Base-by-base conservation (phyloP, 225 moss, liverwort and hornwort species). In the Lunularia cruciata region DNA sequence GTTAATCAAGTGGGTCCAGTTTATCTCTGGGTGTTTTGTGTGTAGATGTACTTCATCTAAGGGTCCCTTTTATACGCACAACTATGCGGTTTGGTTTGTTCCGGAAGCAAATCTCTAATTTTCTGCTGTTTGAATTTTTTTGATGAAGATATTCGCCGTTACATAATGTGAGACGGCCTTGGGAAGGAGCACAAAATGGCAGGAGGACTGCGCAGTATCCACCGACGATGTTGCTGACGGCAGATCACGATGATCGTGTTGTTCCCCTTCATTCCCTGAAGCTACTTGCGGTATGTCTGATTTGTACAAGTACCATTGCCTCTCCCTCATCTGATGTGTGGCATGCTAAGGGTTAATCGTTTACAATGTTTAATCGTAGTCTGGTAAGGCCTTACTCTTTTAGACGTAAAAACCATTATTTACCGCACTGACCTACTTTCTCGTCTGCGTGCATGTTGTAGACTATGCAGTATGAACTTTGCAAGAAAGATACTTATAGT, bases 201-300 rank as follows among this genome's bases (percentile, higher is more conserved):
- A 77, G 63, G 19, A 40, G 36, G 0, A 67, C 57, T 26, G 60
- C 80, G 16, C 90, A 94, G 43, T 83, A 79, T 40, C 83, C 93
- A 15, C 65, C 93, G 0, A 88, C 83, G 40, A 79, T 93, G 88
- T 84, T 93, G 20, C 68, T 93, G 70, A 93, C 93, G 23, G 93
- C 93, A 3, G 90, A 90, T 59, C 93, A 93, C 19, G 93, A 93
- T 70, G 93, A 93, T 68, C 85, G 93, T 70, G 93, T 93, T 32
- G 93, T 93, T 66, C 93, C 93, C n/a, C 81, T 90, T 2, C 93
- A 93, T 71, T 88, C 93, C 1, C 66, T 83, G 47, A 83, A 83
- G 55, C 56, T 83, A 14, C 79, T 83, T 34, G 83, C 83, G 74
- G 82, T 82, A 78, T 57, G 80, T 14, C 19, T 31, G 18, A 45